phyloP scores from a whole-genome alignment of 2,329 filamentous ascomycete species.

The Cytospora piceicola region DNA sequence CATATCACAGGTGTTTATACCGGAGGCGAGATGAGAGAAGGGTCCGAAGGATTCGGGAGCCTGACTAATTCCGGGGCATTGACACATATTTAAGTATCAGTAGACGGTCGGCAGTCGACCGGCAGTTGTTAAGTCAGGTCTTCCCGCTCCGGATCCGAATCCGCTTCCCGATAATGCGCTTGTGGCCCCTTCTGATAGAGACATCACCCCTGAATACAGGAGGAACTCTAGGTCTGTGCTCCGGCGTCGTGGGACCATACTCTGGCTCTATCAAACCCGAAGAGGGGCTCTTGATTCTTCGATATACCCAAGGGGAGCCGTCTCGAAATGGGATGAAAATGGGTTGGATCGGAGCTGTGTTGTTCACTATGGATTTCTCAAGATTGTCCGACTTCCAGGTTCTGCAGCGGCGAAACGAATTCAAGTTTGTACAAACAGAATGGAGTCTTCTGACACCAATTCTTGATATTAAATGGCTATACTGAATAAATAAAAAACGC shows the following conservation, averaged over 20 bases:
- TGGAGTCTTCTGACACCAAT: background rate
- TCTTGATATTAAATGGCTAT: background rate
- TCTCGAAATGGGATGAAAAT: background rate
- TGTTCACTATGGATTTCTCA: background rate
- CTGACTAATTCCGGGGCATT: background rate
- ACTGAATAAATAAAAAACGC: background rate
- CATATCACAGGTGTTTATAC: background rate
- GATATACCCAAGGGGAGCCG: background rate
- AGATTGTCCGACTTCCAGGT: background rate
- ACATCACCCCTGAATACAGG: background rate
- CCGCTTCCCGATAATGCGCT: background rate
- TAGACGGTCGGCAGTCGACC: too few relatives aligned
- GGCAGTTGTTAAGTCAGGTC: too few relatives aligned
- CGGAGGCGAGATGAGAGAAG: background rate
- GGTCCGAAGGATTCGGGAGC: background rate
- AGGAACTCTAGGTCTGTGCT: background rate
- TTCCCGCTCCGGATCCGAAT: background rate
- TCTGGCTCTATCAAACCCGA: background rate
- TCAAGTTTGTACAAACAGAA: background rate
- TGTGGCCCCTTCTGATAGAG: background rate
- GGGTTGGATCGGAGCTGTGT: background rate
- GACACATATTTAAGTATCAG: background rate
- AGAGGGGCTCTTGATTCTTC: background rate
- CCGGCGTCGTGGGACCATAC: background rate
- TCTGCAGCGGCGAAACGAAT: background rate